A percentile compares a stretch with the other conserved stretches of the same genome.
These are phyloP conservation scores for Angophora floribunda DNA, from an alignment of 345 rosid genomes.

Conservation along the genomic window DNA sequence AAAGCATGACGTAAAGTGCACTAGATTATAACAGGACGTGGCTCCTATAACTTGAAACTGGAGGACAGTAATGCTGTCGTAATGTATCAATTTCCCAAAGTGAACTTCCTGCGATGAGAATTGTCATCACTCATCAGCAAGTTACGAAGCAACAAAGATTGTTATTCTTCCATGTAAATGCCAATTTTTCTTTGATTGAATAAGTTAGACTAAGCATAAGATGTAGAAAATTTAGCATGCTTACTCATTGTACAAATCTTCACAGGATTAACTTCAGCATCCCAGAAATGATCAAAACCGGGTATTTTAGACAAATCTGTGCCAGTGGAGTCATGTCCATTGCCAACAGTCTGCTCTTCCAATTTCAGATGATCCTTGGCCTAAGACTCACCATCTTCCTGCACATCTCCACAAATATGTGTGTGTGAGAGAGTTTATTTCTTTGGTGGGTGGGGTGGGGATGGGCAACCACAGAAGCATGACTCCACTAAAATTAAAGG, in stretches of 20 bases:
- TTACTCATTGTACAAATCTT: constrained; percentile 77
- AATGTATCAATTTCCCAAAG: constrained; percentile 90
- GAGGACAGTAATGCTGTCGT: constrained; percentile 88
- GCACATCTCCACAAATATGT: not conserved
- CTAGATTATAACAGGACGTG: not conserved
- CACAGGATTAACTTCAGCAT: constrained; percentile 48
- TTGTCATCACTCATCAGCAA: not conserved
- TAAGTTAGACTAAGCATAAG: not conserved
- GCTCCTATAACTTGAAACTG: constrained; percentile 73
- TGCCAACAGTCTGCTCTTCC: constrained; percentile 16
- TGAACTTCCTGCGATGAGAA: constrained; percentile 60
- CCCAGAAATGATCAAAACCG: constrained; percentile 63
- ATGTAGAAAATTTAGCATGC: not conserved
- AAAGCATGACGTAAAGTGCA: not conserved
- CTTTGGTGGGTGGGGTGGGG: not conserved
- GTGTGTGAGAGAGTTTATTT: not conserved
- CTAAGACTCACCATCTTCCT: constrained; percentile 41
- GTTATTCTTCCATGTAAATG: not conserved
- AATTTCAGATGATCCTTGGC: constrained; percentile 15
- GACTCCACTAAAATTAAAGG: not conserved
- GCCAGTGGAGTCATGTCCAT: constrained; percentile 2
- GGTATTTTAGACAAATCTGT: constrained; percentile 14
- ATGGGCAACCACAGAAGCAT: not conserved
- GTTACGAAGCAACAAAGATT: not conserved
- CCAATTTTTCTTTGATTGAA: not conserved